phyloP scores from a whole-genome alignment of 1,284 basidiomycete genomes.

The Schizophyllum commune region DNA sequence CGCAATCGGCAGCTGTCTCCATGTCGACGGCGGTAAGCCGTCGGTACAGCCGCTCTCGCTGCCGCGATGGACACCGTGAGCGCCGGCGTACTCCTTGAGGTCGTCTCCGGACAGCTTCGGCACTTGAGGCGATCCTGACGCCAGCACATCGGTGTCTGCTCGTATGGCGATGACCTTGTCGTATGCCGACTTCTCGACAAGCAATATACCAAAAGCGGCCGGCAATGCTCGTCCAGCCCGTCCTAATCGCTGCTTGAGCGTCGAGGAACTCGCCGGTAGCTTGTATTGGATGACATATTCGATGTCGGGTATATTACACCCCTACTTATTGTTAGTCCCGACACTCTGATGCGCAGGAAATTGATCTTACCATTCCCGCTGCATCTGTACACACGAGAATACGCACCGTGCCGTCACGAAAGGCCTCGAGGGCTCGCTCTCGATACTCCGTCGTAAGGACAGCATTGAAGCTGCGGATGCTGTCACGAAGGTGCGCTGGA shows the following conservation, averaged over 20 bases:
- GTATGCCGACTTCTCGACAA: slow-evolving; percentile 20
- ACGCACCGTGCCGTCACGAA: slow-evolving; percentile 18
- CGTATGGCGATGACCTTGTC: too few species aligned
- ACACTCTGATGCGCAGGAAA: too few species aligned
- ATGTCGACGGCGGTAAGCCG: too few species aligned
- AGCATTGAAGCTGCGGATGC: slow-evolving; percentile 23
- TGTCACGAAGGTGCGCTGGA: slow-evolving; percentile 13
- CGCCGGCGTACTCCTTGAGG: not conserved
- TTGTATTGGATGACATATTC: slow-evolving; percentile 28
- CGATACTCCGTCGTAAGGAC: slow-evolving; percentile 13
- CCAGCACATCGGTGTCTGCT: slow-evolving; percentile 14
- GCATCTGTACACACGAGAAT: slow-evolving; percentile 28
- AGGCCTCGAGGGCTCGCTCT: slow-evolving; percentile 6
- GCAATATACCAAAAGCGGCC: too few species aligned
- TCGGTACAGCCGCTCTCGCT: too few species aligned
- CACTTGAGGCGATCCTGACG: too few species aligned
- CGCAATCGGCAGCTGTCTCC: too few species aligned
- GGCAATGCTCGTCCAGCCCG: slow-evolving; percentile 21
- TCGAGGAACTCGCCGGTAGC: slow-evolving; percentile 18
- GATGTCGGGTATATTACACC: slow-evolving; percentile 26
- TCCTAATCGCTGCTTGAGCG: slow-evolving; percentile 23
- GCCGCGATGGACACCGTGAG: too few species aligned
- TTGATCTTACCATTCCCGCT: slow-evolving; percentile 25
- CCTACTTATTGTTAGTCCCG: slow-evolving; percentile 13
- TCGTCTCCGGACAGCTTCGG: not conserved